Conservation (phyloP, 2,329 filamentous ascomycete species). For the Sphaerulina musiva region DNA sequence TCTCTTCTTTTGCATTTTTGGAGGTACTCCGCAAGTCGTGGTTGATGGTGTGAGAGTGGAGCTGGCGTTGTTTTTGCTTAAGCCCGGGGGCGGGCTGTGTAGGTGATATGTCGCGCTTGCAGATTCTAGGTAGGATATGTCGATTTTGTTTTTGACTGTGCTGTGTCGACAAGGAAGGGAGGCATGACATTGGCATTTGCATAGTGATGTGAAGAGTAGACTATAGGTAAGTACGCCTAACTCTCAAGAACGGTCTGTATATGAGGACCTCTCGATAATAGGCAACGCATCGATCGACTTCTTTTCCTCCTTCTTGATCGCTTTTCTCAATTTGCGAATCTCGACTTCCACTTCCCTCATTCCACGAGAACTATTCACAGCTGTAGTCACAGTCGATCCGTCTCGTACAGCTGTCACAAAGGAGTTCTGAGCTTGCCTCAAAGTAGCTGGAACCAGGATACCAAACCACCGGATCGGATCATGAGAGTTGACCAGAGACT, state of each 20-base stretch:
- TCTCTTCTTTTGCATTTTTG: neutral
- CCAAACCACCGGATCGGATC: conserved; percentile 56
- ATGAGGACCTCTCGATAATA: neutral
- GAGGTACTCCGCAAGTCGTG: too few species aligned
- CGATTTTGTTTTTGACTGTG: too few species aligned
- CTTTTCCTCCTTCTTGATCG: conserved; percentile 36
- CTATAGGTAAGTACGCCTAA: too few species aligned
- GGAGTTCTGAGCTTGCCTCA: conserved; percentile 53
- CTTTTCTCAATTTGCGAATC: conserved; percentile 53
- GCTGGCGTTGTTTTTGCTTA: too few species aligned
- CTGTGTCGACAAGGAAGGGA: too few species aligned
- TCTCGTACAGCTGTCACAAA: conserved; percentile 50
- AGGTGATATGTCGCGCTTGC: too few species aligned
- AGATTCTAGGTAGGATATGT: too few species aligned
- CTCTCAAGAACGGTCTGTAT: neutral
- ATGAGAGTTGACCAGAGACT: conserved; percentile 14
- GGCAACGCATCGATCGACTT: neutral
- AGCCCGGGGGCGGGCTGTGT: too few species aligned
- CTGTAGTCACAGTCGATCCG: conserved; percentile 50
- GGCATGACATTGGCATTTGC: too few species aligned
- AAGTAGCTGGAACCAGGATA: conserved; percentile 45
- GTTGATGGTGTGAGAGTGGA: too few species aligned
- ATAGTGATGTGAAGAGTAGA: too few species aligned
- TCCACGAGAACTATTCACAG: conserved; percentile 53
- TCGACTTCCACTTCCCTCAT: conserved; percentile 63